These are phyloP conservation scores for Sphaerostilbella broomeana DNA, from an alignment of 2,329 filamentous ascomycete species.

Conservation along the genomic window DNA sequence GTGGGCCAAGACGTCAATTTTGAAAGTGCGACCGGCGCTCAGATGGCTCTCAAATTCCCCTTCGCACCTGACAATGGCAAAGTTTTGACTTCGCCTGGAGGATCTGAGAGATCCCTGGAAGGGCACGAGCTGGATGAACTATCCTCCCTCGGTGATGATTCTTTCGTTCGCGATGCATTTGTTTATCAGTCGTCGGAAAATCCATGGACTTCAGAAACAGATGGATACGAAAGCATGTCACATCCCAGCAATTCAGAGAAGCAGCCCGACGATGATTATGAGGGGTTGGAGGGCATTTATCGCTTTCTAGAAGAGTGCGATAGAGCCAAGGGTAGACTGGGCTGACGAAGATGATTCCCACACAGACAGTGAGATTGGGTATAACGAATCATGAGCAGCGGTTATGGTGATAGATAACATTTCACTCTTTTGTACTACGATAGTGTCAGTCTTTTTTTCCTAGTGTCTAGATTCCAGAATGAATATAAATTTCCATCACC, in stretches of 20 bases:
- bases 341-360: slow-evolving; percentile 17
- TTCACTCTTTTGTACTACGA: slow-evolving; percentile 17
- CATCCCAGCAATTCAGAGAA: slow-evolving; percentile 38
- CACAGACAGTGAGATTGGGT: neutral
- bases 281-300: slow-evolving; percentile 52
- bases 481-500: too few species aligned
- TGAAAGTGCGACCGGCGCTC: slow-evolving; percentile 56
- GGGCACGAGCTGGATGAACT: slow-evolving; percentile 36
- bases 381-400: slow-evolving; percentile 9
- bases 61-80: slow-evolving; percentile 59
- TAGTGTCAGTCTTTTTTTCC: neutral
- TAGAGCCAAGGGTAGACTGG: slow-evolving; percentile 31
- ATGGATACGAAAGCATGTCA: slow-evolving; percentile 47
- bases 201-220: slow-evolving; percentile 42
- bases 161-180: slow-evolving; percentile 34
- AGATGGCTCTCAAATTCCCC: slow-evolving; percentile 76
- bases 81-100: slow-evolving; percentile 40
- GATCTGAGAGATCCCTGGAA: slow-evolving; percentile 39
- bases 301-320: slow-evolving; percentile 54
- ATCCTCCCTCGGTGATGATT: slow-evolving; percentile 29
- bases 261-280: slow-evolving; percentile 42
- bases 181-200: slow-evolving; percentile 38
- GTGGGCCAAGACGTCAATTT: slow-evolving; percentile 74
- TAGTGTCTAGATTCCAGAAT: too few species aligned
- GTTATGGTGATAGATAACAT: slow-evolving; percentile 1